Percentiles rank a stretch among this genome's conserved stretches.
Conservation (phyloP, 345 rosid species). For the Camelina neglecta region DNA sequence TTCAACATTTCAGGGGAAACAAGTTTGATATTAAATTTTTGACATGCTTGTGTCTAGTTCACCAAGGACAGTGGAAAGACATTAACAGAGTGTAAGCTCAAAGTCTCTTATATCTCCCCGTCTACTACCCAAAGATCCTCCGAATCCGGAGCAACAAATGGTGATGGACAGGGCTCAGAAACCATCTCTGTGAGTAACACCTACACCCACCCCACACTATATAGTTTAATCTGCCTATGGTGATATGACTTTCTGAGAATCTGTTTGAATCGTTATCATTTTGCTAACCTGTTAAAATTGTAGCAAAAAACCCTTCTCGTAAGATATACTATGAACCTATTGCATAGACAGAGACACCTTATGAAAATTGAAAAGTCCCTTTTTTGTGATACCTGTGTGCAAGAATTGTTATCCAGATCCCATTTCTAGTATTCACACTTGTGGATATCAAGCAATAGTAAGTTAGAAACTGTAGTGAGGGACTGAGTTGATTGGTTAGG, state of each 20-base stretch:
- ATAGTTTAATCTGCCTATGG: slow-evolving; percentile 7
- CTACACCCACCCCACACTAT: not conserved
- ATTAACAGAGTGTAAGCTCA: slow-evolving; percentile 84
- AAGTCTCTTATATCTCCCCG: slow-evolving; percentile 67
- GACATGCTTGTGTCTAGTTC: slow-evolving; percentile 55
- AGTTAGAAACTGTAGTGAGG: not conserved
- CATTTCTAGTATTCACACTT: slow-evolving; percentile 1
- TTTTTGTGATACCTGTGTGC: slow-evolving; percentile 9
- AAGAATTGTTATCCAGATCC: not conserved
- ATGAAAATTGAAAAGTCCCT: not conserved
- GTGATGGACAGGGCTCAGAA: slow-evolving; percentile 56
- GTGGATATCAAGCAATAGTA: not conserved
- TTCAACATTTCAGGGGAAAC: not conserved
- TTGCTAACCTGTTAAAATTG: not conserved
- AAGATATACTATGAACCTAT: not conserved
- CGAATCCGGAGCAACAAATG: slow-evolving; percentile 57
- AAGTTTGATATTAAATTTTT: not conserved
- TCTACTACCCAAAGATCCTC: slow-evolving; percentile 59
- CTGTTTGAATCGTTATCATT: slow-evolving; percentile 2
- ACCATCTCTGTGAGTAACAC: slow-evolving; percentile 64
- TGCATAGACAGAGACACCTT: not conserved
- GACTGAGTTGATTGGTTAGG: slow-evolving; percentile 4
- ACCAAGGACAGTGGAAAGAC: slow-evolving; percentile 71
- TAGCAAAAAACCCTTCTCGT: slow-evolving; percentile 21
- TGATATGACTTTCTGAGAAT: slow-evolving; percentile 9